Base-by-base conservation (phyloP, 495 filamentous ascomycete species). In the Aspergillus nanangensis region DNA sequence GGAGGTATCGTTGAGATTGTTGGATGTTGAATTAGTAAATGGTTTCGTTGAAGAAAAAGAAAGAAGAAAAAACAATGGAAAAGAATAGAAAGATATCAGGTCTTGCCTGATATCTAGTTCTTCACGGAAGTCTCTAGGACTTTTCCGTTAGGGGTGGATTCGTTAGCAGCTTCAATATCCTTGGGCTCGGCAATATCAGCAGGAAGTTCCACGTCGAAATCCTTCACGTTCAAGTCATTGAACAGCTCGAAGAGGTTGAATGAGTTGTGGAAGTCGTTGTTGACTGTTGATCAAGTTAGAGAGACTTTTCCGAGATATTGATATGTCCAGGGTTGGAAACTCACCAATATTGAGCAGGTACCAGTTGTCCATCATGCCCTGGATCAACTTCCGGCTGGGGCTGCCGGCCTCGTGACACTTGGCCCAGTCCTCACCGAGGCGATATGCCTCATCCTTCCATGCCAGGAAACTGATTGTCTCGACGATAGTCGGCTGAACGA, bases 401-500 rank as follows among this genome's bases (percentile, higher is more conserved):
- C 78, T 91, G 15, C 68, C 70, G 44, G 85, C 75, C 33, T 88
- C 79, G 56, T 96, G 85, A 57, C 94, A 97, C 52, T 87, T 86
- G 18, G 88, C 85, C 94, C 94, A 99, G 56, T 97, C 91, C 41
- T 85, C 75, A 36, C 94, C 94, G 18, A 99, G 79, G 45, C 85
- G 81, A 69, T 84, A 99, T 13, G 95, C 95, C 62, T 99, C 94
- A 52, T 99, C 94, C 71, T 95, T 95, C 94, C 94, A 99, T 20
- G 94, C 94, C 43, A 99, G 66, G 79, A 99, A 99, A 67, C 87
- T 93, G 65, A 97, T 82, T 5, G 89, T 95, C 69, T 99, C 94
- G 37, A 97, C 92, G 49, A 99, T 94, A n/a, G 94, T 99, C 9
- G 94, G 94, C 63, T 99, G 94, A 35, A 99, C 90, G 58, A 99